A percentile compares a stretch with the other conserved stretches of the same genome.
Evolutionary conservation across 345 rosid species (phyloP).

Genomic region (Adansonia digitata): DNA sequence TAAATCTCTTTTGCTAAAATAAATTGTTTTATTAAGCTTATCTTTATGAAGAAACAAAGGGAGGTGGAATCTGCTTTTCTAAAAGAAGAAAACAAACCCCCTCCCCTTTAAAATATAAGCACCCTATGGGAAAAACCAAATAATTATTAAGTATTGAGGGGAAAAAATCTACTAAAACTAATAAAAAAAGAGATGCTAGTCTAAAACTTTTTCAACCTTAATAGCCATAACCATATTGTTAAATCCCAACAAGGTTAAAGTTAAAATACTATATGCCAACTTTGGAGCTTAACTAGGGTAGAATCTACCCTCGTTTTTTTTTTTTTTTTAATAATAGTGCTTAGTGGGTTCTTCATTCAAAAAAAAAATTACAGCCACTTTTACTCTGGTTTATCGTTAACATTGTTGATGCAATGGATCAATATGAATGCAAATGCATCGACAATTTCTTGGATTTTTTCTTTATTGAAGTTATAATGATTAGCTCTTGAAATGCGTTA

Average conservation of each 20-base stretch:
- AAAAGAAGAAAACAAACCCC: slow-evolving; percentile 9
- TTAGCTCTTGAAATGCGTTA: no score
- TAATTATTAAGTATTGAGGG: neutral
- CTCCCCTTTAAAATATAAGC: neutral
- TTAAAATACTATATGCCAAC: neutral
- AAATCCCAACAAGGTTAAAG: neutral
- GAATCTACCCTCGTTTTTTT: neutral
- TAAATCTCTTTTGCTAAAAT: neutral
- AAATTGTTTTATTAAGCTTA: slow-evolving; percentile 1
- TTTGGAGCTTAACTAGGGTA: neutral
- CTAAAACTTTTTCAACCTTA: neutral
- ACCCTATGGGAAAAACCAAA: neutral
- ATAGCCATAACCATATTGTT: neutral
- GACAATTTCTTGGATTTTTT: no score
- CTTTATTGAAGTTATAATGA: no score
- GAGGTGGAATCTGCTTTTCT: slow-evolving; percentile 10
- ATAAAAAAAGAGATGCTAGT: neutral
- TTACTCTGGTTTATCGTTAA: no score
- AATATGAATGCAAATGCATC: no score
- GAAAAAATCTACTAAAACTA: neutral
- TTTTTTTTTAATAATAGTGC: neutral
- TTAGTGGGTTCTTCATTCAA: neutral
- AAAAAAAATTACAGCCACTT: no score
- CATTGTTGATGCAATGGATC: no score
- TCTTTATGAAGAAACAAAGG: neutral